Conservation (phyloP, 164 flowering plant species). For the Brasenia schreberi region DNA sequence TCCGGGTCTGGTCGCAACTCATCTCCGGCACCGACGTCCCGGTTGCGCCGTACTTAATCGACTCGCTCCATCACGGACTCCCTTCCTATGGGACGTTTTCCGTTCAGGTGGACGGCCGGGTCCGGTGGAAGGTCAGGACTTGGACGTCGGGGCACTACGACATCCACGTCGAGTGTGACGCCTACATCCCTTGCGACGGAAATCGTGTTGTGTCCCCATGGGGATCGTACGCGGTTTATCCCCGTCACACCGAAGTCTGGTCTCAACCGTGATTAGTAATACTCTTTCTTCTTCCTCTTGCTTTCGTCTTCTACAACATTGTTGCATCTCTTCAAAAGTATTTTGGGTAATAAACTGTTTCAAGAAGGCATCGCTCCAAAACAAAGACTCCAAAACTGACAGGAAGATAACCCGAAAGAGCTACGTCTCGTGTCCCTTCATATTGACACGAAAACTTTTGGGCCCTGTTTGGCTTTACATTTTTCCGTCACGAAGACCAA, state of each 20-base stretch:
- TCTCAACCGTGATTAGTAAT: background rate
- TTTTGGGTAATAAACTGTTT: background rate
- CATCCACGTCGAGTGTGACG: constrained; percentile 32
- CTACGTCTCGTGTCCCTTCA: background rate
- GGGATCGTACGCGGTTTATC: background rate
- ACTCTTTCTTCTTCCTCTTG: background rate
- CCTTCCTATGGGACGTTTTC: constrained; percentile 14
- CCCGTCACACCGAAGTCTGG: background rate
- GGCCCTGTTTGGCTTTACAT: too few relatives aligned
- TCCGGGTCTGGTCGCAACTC: constrained; percentile 57
- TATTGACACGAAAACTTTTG: too few relatives aligned
- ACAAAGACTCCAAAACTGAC: too few relatives aligned
- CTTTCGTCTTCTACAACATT: background rate
- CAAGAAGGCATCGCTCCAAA: too few relatives aligned
- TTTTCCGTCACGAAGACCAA: too few relatives aligned
- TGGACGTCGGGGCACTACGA: constrained; percentile 46
- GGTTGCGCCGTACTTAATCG: constrained; percentile 47
- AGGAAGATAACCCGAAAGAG: too few relatives aligned
- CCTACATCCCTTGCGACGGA: background rate
- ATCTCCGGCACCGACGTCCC: constrained; percentile 44
- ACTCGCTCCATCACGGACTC: constrained; percentile 26
- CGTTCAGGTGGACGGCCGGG: constrained; percentile 47
- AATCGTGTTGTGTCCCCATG: background rate
- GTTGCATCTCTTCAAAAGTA: background rate
- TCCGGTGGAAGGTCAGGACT: constrained; percentile 55